These are phyloP conservation scores for Gracilariopsis chorda DNA, from an alignment of 23 red algal species.

Conservation along the genomic window DNA sequence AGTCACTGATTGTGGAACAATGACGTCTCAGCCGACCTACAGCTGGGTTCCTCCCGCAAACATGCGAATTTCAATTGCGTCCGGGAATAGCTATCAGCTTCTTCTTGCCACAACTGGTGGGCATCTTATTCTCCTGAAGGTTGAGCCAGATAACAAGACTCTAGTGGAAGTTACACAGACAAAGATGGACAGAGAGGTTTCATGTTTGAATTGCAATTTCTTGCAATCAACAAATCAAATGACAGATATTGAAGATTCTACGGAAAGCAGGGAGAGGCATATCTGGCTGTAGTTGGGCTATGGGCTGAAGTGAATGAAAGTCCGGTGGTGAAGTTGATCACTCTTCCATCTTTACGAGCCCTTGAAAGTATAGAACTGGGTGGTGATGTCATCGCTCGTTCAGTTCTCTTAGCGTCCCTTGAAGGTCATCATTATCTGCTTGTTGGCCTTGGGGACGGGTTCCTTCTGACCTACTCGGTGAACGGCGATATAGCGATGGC, in stretches of 20 bases:
- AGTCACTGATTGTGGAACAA: conserved; percentile 51
- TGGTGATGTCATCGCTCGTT: conserved; percentile 76
- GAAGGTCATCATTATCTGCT: conserved; percentile 79
- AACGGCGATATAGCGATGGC: conserved; percentile 17
- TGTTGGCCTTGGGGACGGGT: conserved; percentile 72
- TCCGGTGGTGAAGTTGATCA: conserved; percentile 65
- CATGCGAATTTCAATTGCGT: conserved; percentile 66
- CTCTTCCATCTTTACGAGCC: conserved; percentile 60
- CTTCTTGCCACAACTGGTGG: conserved; percentile 79
- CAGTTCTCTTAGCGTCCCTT: conserved; percentile 67
- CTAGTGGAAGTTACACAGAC: conserved; percentile 58
- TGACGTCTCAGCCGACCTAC: conserved; percentile 28
- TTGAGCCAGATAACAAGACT: conserved; percentile 31
- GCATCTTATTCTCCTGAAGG: conserved; percentile 64
- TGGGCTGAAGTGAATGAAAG: conserved; percentile 79
- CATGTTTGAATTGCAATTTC: conserved; percentile 79
- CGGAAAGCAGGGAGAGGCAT: conserved; percentile 7
- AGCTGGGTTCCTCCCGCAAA: conserved; percentile 68
- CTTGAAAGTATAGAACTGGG: conserved; percentile 66
- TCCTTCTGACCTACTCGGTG: conserved; percentile 60
- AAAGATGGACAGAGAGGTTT: conserved; percentile 74
- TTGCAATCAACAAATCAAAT: conserved; percentile 24
- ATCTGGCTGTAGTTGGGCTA: conserved; percentile 73
- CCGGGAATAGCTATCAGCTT: conserved; percentile 68
- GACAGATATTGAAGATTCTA: conserved; percentile 13